Base-by-base conservation (phyloP, 106 monocot species). In the Dendrobium officinale region DNA sequence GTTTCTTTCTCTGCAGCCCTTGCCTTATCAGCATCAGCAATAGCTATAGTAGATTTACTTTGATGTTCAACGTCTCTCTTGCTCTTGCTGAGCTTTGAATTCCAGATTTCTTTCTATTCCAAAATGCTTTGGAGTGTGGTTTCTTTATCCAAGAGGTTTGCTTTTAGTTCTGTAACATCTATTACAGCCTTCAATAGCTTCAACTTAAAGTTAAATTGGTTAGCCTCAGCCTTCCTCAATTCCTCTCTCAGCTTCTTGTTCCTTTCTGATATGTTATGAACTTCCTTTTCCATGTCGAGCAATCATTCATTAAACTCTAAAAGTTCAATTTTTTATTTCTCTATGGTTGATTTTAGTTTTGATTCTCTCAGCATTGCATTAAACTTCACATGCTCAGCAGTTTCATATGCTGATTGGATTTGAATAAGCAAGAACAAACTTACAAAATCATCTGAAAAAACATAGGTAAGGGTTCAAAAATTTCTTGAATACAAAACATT, bases 91-190 rank as follows among this genome's bases (percentile, higher is more conserved):
- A 80, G 59, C 66, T 86, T 81, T 10, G 49, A 42, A 75, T 88
- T 95, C 44, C 92, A 84, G 15, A 44, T 54, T 31, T 87, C 87
- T 29, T 90, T 95, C 76, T 92, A 88, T 74, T 87, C 85, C 6
- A 74, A n/a, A 42, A 90, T 78, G 19, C 72, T 73, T 81, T 88
- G 87, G 42, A 94, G 78, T 77, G 84, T 86, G 0, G 75, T 88
- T 77, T 27, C 92, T 64, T 88, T 94, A 43, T 89, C 84, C 86
- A 85, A 83, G 42, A 91, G 83, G 49, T 79, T 85, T 9, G 87
- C 81, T 79, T 88, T 89, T 61, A 94, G 49, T 31, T 91, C 86
- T 7, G 79, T 72, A 42, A 79, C 11, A 16, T 86, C 86, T 1
- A 49, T 77, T 47, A 79, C 79, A 4, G 81, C 78, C 73, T 87